These are phyloP conservation scores for Ogataea sp. DNA, from an alignment of 805 yeast genomes.

Conservation along the genomic window DNA sequence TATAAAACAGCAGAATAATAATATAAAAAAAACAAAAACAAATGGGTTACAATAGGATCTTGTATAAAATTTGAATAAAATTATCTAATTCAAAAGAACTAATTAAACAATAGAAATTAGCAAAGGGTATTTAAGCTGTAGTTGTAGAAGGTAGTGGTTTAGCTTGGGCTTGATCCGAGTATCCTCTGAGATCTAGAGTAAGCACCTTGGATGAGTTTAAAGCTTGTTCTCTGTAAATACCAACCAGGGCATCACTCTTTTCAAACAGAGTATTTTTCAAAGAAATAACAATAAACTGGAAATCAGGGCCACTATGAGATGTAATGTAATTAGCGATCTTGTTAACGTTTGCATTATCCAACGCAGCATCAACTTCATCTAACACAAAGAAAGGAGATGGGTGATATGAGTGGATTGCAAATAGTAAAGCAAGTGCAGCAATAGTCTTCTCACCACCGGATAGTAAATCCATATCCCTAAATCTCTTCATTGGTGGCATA, in stretches of 20 bases:
- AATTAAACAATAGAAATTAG: too few relatives aligned
- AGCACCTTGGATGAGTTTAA: constrained; percentile 67
- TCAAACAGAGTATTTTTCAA: constrained; percentile 83
- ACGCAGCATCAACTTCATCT: constrained; percentile 98
- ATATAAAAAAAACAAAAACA: too few relatives aligned
- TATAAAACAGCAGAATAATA: too few relatives aligned
- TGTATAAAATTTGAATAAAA: too few relatives aligned
- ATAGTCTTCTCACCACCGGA: constrained; percentile 97
- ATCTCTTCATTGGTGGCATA: constrained; percentile 93
- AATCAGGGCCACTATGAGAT: constrained; percentile 62
- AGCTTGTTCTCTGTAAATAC: constrained; percentile 78
- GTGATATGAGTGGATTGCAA: constrained; percentile 82
- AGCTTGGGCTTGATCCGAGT: constrained; percentile 34
- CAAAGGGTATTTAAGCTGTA: too few relatives aligned
- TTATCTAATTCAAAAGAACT: too few relatives aligned
- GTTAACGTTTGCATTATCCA: constrained; percentile 82
- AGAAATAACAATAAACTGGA: constrained; percentile 90
- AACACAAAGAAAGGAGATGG: constrained; percentile 95
- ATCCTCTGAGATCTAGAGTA: constrained; percentile 62
- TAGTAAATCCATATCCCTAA: constrained; percentile 82
- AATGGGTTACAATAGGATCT: too few relatives aligned
- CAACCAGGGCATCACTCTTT: constrained; percentile 83
- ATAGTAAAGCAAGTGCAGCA: constrained; percentile 88
- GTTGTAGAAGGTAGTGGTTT: too few relatives aligned
- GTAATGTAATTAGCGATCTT: constrained; percentile 81